These are phyloP conservation scores for Pyrus hybrid DNA, from an alignment of 331 rosid genomes.

Conservation along the genomic window DNA sequence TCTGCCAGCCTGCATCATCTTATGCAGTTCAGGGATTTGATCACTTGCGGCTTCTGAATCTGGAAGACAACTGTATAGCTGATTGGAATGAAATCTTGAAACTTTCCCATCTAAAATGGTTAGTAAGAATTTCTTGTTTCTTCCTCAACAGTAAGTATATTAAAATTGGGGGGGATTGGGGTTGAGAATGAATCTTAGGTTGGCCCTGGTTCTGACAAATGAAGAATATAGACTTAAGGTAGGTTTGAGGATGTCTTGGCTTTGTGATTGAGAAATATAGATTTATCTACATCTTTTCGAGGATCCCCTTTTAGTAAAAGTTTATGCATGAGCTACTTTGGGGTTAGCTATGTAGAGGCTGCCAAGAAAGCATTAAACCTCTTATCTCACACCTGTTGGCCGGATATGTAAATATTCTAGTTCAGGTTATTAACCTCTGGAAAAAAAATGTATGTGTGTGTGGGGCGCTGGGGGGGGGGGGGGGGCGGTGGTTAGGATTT, in stretches of 20 bases:
- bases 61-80: slow-evolving; percentile 71
- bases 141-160: background rate
- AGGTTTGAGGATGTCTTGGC: background rate
- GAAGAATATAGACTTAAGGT: background rate
- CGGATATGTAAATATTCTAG: too few relatives aligned
- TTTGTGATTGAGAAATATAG: background rate
- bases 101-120: slow-evolving; percentile 80
- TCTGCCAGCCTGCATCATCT: slow-evolving; percentile 57
- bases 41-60: slow-evolving; percentile 58
- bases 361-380: background rate
- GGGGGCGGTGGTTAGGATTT: too few relatives aligned
- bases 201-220: background rate
- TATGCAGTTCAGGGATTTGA: slow-evolving; percentile 71
- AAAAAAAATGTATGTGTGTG: background rate
- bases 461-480: too few relatives aligned
- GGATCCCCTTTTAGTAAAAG: background rate
- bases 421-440: too few relatives aligned
- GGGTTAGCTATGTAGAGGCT: background rate
- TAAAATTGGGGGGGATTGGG: background rate
- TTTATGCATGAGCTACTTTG: background rate
- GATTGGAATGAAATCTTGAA: slow-evolving; percentile 83
- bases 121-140: background rate
- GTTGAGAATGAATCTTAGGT: background rate
- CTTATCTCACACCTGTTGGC: background rate
- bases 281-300: background rate